Conservation (phyloP, 192 early-diverging fungal genomes). For the Coemansia aciculifera region DNA sequence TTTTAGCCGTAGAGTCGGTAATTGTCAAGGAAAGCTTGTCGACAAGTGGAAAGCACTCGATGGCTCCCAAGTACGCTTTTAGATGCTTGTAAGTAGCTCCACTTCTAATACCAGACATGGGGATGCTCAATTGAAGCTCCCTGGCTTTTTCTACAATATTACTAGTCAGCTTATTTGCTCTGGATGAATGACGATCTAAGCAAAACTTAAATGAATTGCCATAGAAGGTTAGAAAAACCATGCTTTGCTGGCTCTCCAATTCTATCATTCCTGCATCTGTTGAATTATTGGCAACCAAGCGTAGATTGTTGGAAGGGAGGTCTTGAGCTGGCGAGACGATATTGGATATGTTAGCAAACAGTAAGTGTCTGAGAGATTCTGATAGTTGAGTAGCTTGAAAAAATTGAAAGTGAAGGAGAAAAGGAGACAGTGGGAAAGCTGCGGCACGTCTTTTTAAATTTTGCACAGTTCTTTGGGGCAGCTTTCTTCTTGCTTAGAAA, state of each 20-base stretch:
- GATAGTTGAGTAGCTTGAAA: not conserved
- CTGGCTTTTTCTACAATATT: not conserved
- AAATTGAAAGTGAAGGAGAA: not conserved
- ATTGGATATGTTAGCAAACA: not conserved
- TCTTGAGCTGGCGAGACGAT: not conserved
- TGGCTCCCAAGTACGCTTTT: not conserved
- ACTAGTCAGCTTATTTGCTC: not conserved
- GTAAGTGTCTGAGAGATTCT: not conserved
- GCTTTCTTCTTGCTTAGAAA: no score
- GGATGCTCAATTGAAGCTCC: not conserved
- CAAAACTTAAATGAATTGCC: not conserved
- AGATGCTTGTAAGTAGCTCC: not conserved
- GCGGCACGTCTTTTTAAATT: no score
- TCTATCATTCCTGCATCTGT: no score
- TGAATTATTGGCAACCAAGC: not conserved
- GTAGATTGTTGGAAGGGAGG: not conserved
- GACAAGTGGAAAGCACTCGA: not conserved
- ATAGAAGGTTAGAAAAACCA: not conserved
- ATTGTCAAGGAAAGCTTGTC: not conserved
- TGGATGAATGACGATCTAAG: not conserved
- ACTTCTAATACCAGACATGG: not conserved
- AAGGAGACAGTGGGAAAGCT: no score
- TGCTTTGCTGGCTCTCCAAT: not conserved
- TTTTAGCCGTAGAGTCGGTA: not conserved
- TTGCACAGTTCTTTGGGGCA: no score